phyloP scores from a whole-genome alignment of 768 basidiomycete genomes.

The Leccinum barrowsii region DNA sequence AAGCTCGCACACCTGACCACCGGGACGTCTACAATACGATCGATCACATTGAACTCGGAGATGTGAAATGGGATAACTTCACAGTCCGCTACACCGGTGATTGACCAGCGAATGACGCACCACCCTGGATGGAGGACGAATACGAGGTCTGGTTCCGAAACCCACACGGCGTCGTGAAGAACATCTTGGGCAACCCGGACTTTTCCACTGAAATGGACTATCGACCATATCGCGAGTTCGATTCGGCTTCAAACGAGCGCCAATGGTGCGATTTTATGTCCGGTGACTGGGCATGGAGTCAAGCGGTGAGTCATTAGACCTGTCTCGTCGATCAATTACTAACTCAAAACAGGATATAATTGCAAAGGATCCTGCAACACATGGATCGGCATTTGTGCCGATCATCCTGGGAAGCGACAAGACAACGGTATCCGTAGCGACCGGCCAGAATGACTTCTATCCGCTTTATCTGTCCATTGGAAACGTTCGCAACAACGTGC shows the following conservation, averaged over 20 bases:
- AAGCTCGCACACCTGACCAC: not conserved
- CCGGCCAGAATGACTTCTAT: not conserved
- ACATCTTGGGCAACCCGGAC: not conserved
- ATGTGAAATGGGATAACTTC: slow-evolving; percentile 2
- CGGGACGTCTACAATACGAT: not conserved
- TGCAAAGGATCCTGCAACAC: not conserved
- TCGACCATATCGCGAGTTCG: not conserved
- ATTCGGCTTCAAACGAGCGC: not conserved
- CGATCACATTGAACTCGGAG: not conserved
- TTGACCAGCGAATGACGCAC: not conserved
- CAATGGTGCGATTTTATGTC: not conserved
- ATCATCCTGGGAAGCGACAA: not conserved
- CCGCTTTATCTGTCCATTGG: not conserved
- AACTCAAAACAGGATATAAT: not conserved
- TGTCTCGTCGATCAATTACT: not conserved
- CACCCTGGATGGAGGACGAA: not conserved
- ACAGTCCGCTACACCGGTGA: not conserved
- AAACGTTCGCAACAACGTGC: not conserved
- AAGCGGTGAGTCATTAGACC: not conserved
- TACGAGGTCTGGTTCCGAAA: not conserved
- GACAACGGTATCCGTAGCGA: not conserved
- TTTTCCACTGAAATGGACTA: not conserved
- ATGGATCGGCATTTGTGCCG: not conserved
- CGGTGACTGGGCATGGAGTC: not conserved
- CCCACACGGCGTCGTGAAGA: not conserved